Conservation (phyloP, 257 asterid species). For the Scutellaria baicalensis region DNA sequence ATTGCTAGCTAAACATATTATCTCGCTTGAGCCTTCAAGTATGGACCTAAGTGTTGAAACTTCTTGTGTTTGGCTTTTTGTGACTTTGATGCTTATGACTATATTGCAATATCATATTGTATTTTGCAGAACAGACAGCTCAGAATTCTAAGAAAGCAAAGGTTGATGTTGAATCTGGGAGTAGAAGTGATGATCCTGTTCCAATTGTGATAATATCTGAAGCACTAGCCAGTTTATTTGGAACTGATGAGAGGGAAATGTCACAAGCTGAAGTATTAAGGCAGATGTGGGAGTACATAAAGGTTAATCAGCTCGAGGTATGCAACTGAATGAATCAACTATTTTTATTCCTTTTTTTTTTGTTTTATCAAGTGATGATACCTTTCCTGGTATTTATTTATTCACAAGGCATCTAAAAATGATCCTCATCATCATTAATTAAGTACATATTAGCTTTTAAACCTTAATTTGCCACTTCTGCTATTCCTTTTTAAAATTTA, state of each 20-base stretch:
- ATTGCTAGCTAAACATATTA: constrained; percentile 77
- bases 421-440: not conserved
- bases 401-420: not conserved
- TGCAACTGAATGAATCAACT: constrained; percentile 9
- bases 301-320: constrained; percentile 76
- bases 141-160: constrained; percentile 45
- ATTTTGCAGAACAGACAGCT: constrained; percentile 41
- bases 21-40: constrained; percentile 68
- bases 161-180: constrained; percentile 51
- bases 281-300: constrained; percentile 77
- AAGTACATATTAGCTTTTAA: not conserved
- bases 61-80: not conserved
- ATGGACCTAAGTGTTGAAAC: constrained; percentile 5
- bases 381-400: not conserved
- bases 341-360: not conserved
- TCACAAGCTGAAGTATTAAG: constrained; percentile 67
- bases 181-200: constrained; percentile 41
- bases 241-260: constrained; percentile 59
- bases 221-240: constrained; percentile 63
- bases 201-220: constrained; percentile 66
- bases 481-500: not conserved
- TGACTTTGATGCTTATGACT: not conserved
- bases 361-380: not conserved
- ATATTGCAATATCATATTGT: constrained; percentile 1
- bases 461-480: not conserved